Evolutionary conservation across 2,329 filamentous ascomycete genomes (phyloP), one percentile per base, ranked within the genome.

Genomic region (Sporothrix humicola): DNA sequence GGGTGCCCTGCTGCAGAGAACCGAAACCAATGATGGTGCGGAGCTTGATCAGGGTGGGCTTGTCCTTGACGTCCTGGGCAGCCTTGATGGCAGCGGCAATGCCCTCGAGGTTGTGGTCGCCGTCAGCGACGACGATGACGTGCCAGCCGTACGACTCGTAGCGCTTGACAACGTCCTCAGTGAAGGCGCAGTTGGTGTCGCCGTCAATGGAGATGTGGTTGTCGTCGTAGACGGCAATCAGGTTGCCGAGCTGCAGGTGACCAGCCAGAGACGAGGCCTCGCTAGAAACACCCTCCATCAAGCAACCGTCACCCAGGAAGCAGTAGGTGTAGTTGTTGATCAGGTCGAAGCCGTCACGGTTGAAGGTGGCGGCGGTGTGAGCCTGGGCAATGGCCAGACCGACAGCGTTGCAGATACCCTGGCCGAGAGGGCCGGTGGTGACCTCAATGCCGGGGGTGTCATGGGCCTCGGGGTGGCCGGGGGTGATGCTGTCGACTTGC

Each of bases 91-190:
- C 96, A 76, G 88, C 90, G 87, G 97, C 94, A 75, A 99, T 98
- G 81, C 84, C 90, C 78, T 91, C 91, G 73, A 98, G 90, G 85
- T 98, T 94, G 82, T 89, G 84, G 87, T 99, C 93, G 84, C 96
- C 96, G 80, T 98, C 90, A 79, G 91, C 86, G 82, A 99, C 95
- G 82, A 88, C 88, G 81, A 93, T 86, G 75, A 91, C 90, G 85
- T 99, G 94, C 96, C 96, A 99, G 86, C 95, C 96, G 84, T 98
- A 99, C 75, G 96, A 83, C 87, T 98, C 94, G 84, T 98, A 98
- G 81, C 95, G 91, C 90, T 97, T 96, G 80, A 88, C 83, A 75
- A 98, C 95, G 79, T 99, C 95, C 87, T 99, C 96, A 75, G 96
- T 99, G 88, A 99, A 98, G 78, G 96, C 92, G 81, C 90, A 91